Evolutionary conservation across 2,329 filamentous ascomycete species (phyloP), one percentile per base, ranked within the genome.

Genomic region (Phialophora chinensis): DNA sequence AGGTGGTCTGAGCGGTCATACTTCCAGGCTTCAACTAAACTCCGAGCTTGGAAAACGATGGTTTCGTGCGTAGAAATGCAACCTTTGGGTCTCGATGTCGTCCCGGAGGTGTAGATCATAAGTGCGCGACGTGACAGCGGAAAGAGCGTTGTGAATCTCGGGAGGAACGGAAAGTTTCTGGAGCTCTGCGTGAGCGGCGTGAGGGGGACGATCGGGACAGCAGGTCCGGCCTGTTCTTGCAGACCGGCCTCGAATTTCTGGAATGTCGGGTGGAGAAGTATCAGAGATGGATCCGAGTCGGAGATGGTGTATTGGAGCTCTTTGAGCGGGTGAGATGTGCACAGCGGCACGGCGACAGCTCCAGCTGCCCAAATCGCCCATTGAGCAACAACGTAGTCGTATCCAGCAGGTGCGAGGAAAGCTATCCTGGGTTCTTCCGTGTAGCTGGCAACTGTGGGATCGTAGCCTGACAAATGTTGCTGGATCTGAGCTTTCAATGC

Each of bases 331-430:
- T 81, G 79, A 6, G 77, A 75, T 27, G 77, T 80, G 70, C 79
- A 81, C 12, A 81, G 73, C 23, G 79, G 79, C 23, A 81, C 79
- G 35, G 75, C 77, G 20, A 81, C 75, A n/a, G 78, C 79, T 17
- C 79, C 79, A 4, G 78, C 77, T 11, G 79, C 79, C 79, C 79
- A 81, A 60, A 80, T 69, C 7, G 79, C 79, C 79, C 79, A 81
- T 35, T 64, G 64, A 47, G 62, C 88, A 97, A 94, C 94, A 82
- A 97, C 90, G 87, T 97, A 98, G 81, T 98, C 93, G 82, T 98
- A 98, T 79, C 93, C 90, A 79, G 97, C 97, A 83, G 97, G 94
- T 59, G 96, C 90, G 67, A 99, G 81, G 79, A 97, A 97, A 5
- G 93, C 93, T 72, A 99, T 74, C 62, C 79, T 75, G 31, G 75